These are phyloP conservation scores for Darksidea phi DNA, from an alignment of 495 filamentous ascomycete species.

Conservation along the genomic window DNA sequence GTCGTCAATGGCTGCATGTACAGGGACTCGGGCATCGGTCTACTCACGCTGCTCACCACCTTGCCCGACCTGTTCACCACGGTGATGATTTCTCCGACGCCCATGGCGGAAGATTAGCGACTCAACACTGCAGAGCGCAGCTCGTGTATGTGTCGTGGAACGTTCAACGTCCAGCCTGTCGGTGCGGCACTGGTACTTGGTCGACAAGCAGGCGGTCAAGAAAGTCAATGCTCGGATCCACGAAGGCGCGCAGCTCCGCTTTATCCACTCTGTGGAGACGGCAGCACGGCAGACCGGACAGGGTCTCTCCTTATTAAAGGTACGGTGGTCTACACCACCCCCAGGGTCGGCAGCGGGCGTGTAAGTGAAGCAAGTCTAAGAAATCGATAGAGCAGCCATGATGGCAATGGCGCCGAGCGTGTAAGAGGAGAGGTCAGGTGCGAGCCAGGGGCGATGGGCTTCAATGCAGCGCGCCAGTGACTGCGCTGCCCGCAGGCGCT, in stretches of 20 bases:
- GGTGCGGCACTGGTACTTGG: slow-evolving; percentile 20
- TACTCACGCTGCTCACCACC: slow-evolving; percentile 80
- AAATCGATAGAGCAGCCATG: slow-evolving; percentile 12
- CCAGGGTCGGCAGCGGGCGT: not conserved
- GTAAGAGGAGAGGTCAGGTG: slow-evolving; percentile 16
- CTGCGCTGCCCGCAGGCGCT: slow-evolving; percentile 20
- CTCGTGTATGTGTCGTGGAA: slow-evolving; percentile 24
- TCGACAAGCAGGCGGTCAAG: slow-evolving; percentile 29
- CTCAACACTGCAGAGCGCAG: not conserved
- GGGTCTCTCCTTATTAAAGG: slow-evolving; percentile 14
- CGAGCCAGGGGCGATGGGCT: slow-evolving; percentile 5
- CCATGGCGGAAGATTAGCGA: slow-evolving; percentile 19
- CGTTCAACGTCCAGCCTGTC: slow-evolving; percentile 14
- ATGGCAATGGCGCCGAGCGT: slow-evolving; percentile 21
- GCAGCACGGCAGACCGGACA: slow-evolving; percentile 1
- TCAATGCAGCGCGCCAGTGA: slow-evolving; percentile 23
- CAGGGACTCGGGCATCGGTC: slow-evolving; percentile 6
- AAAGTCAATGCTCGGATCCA: slow-evolving; percentile 1
- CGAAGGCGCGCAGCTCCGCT: slow-evolving; percentile 4
- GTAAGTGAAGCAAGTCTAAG: slow-evolving; percentile 19
- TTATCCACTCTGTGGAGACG: slow-evolving; percentile 4
- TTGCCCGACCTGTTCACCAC: slow-evolving; percentile 92
- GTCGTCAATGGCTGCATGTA: slow-evolving; percentile 34
- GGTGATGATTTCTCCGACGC: slow-evolving; percentile 70
- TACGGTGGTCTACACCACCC: not conserved